phyloP scores from a whole-genome alignment of 2,329 filamentous ascomycete species.

The Sarocladiaceae sp. region DNA sequence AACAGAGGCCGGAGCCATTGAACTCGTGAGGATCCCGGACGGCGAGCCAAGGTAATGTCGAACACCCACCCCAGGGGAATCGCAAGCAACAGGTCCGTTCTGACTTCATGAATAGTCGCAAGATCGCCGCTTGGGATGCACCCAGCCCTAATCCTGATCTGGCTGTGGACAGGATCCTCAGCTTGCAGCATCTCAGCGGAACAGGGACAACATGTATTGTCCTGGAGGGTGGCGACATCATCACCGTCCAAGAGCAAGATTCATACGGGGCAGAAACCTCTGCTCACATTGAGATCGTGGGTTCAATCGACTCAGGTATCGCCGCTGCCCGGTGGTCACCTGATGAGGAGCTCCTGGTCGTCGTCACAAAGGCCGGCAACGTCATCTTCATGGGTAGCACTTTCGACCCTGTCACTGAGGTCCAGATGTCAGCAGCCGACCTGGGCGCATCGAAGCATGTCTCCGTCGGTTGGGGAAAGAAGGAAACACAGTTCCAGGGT shows the following conservation, averaged over 20 bases:
- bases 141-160: conserved; percentile 73
- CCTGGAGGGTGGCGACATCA: conserved; percentile 83
- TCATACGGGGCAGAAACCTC: conserved; percentile 31
- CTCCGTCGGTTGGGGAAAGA: conserved; percentile 96
- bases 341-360: conserved; percentile 82
- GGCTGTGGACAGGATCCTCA: conserved; percentile 66
- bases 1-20: conserved; percentile 62
- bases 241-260: conserved; percentile 62
- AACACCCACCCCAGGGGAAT: conserved; percentile 8
- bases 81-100: not conserved
- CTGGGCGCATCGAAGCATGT: conserved; percentile 87
- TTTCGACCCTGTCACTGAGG: conserved; percentile 77
- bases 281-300: conserved; percentile 88
- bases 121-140: conserved; percentile 82
- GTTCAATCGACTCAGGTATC: conserved; percentile 89
- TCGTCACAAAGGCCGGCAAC: conserved; percentile 73
- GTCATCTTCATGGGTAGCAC: conserved; percentile 87
- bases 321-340: conserved; percentile 87
- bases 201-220: conserved; percentile 72
- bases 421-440: conserved; percentile 66
- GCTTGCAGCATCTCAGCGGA: conserved; percentile 80
- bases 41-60: conserved; percentile 36
- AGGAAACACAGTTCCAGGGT: conserved; percentile 95
- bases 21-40: conserved; percentile 54
- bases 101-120: conserved; percentile 21